phyloP scores from a whole-genome alignment of 2,329 filamentous ascomycete species.

The Claviceps digitariae region DNA sequence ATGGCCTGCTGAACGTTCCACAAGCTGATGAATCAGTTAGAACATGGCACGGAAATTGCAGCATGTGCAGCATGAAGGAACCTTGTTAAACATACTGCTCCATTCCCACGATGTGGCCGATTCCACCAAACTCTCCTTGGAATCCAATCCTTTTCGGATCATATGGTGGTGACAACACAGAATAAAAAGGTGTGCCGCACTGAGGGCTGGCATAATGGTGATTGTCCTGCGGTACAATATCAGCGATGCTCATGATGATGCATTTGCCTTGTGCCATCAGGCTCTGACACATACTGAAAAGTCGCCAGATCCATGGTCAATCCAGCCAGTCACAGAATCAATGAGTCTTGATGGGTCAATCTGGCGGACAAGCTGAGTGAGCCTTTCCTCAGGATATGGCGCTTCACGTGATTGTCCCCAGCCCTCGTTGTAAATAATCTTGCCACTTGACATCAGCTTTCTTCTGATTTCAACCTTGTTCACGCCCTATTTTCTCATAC shows the following conservation, averaged over 20 bases:
- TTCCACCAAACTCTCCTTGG: slow-evolving; percentile 59
- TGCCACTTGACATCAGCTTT: neutral
- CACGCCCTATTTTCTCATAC: neutral
- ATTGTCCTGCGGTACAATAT: slow-evolving; percentile 36
- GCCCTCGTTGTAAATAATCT: slow-evolving; percentile 59
- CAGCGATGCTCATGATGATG: neutral
- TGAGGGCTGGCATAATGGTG: slow-evolving; percentile 61
- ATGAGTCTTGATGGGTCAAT: slow-evolving; percentile 53
- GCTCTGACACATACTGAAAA: slow-evolving; percentile 26
- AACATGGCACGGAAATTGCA: neutral
- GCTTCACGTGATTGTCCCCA: slow-evolving; percentile 46
- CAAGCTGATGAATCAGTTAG: slow-evolving; percentile 26
- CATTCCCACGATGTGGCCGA: slow-evolving; percentile 50
- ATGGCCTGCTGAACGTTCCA: slow-evolving; percentile 51
- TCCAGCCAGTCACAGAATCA: slow-evolving; percentile 51
- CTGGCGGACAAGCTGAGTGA: slow-evolving; percentile 39
- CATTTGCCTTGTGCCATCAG: neutral
- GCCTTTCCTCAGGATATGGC: slow-evolving; percentile 39
- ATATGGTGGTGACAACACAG: slow-evolving; percentile 38
- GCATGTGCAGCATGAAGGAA: neutral
- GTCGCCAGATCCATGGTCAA: slow-evolving; percentile 55
- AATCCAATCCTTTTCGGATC: slow-evolving; percentile 49
- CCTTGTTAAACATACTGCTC: slow-evolving; percentile 35
- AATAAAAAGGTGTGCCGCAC: slow-evolving; percentile 58
- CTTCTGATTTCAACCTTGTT: neutral